A percentile compares a stretch with the other conserved stretches of the same genome.
These are phyloP conservation scores for Kwoniella dejecticola DNA, from an alignment of 768 basidiomycete genomes.

Conservation along the genomic window DNA sequence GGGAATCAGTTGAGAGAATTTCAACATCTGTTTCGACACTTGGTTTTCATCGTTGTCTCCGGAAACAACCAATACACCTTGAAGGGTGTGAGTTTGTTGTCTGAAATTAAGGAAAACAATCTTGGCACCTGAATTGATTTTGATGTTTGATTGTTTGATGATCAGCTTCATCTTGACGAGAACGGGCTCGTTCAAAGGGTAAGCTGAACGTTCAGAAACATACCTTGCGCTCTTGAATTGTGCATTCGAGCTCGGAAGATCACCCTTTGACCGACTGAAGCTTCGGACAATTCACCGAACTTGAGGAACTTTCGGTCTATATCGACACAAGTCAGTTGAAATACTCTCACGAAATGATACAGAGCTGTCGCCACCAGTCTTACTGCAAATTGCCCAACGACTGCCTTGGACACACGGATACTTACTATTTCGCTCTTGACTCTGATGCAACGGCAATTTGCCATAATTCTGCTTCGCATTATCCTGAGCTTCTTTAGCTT, in stretches of 20 bases:
- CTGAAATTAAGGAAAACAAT: constrained; percentile 93
- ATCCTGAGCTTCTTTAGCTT: constrained; percentile 40
- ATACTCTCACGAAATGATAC: not conserved
- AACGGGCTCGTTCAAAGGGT: no score
- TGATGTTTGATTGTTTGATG: no score
- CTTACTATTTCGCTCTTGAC: constrained; percentile 67
- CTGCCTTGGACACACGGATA: not conserved
- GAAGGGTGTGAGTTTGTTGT: constrained; percentile 81
- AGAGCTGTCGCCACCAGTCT: not conserved
- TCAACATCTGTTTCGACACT: constrained; percentile 96
- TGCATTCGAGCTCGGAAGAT: constrained; percentile 87
- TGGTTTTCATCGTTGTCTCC: constrained; percentile 59
- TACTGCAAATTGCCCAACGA: not conserved
- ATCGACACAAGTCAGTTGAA: not conserved
- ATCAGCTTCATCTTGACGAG: not conserved
- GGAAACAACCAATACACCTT: constrained; percentile 73
- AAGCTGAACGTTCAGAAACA: no score
- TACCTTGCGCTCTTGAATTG: constrained; percentile 80
- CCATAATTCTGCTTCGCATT: constrained; percentile 78
- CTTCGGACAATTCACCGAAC: constrained; percentile 65
- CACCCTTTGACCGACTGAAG: constrained; percentile 71
- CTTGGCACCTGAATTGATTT: constrained; percentile 65
- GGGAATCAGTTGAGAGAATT: constrained; percentile 76
- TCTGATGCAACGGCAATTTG: constrained; percentile 84
- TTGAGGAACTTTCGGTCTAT: constrained; percentile 63